Conservation (phyloP, 2,329 filamentous ascomycete genomes). For the Amphichorda felina region DNA sequence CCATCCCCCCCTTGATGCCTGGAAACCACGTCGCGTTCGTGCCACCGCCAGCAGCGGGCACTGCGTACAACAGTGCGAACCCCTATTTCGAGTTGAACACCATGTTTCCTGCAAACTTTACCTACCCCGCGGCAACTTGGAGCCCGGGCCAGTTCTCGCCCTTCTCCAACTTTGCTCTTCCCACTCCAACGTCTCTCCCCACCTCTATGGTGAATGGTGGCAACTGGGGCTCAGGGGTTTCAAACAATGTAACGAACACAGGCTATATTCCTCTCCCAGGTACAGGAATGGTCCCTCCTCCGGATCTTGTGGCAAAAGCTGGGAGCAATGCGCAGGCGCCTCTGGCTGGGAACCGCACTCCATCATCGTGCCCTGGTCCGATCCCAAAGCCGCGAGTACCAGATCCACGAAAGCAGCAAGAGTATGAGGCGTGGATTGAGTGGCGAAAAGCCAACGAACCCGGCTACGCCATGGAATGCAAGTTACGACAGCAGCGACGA, state of each 20-base stretch:
- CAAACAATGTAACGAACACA: background rate
- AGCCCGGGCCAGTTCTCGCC: too few relatives aligned
- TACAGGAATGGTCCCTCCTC: background rate
- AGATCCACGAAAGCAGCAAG: conserved; percentile 27
- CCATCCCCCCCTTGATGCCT: background rate
- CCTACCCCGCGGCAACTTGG: too few relatives aligned
- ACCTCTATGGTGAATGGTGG: background rate
- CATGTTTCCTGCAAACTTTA: too few relatives aligned
- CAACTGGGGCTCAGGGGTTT: background rate
- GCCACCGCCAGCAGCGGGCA: too few relatives aligned
- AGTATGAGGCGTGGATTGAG: conserved; percentile 35
- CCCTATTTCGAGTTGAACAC: too few relatives aligned
- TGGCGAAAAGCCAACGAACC: conserved; percentile 35
- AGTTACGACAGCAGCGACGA: conserved; percentile 27
- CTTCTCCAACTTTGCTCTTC: background rate
- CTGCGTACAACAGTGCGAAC: too few relatives aligned
- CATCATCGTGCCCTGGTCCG: conserved; percentile 5
- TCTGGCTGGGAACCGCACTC: too few relatives aligned
- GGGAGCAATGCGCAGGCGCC: too few relatives aligned
- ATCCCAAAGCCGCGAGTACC: conserved; percentile 28
- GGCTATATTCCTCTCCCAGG: background rate
- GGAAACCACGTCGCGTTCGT: background rate
- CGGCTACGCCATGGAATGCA: conserved; percentile 33
- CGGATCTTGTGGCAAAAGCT: background rate
- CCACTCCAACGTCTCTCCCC: background rate